Conservation (phyloP, 192 early-diverging fungal genomes). For the Coemansia sp. region DNA sequence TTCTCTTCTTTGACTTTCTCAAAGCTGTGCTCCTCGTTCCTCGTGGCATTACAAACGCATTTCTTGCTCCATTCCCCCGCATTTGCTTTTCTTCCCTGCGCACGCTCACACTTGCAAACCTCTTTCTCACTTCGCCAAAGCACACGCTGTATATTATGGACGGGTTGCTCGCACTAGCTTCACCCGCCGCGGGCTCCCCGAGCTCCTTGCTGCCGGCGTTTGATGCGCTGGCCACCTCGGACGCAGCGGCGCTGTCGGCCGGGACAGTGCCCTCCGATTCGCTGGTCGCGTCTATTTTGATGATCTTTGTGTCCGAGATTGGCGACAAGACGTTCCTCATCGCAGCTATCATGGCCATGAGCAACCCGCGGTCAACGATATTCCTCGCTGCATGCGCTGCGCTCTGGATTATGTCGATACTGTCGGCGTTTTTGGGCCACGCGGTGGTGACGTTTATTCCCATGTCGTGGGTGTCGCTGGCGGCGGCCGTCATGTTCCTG, state of each 20-base stretch:
- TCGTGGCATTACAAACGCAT: not conserved
- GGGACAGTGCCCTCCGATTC: slow-evolving; percentile 31
- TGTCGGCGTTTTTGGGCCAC: slow-evolving; percentile 91
- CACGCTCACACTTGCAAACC: not conserved
- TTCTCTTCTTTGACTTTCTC: not conserved
- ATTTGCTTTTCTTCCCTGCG: not conserved
- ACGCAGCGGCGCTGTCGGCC: slow-evolving; percentile 4
- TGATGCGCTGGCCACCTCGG: slow-evolving; percentile 4
- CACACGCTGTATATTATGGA: slow-evolving; percentile 4
- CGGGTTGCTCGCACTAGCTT: not conserved
- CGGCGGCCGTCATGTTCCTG: slow-evolving; percentile 83
- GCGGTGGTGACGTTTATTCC: slow-evolving; percentile 84
- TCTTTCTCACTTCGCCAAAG: not conserved
- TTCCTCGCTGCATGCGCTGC: slow-evolving; percentile 87
- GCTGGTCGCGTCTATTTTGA: slow-evolving; percentile 59
- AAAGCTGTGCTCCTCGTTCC: not conserved
- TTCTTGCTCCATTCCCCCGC: too few species aligned
- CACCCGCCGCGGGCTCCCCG: not conserved
- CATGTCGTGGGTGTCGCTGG: slow-evolving; percentile 76
- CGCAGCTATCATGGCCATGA: slow-evolving; percentile 98
- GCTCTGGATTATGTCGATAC: slow-evolving; percentile 89
- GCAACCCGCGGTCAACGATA: slow-evolving; percentile 83
- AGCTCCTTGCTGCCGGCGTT: not conserved
- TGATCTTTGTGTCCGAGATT: slow-evolving; percentile 96
- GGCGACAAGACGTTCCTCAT: slow-evolving; percentile 99